Base-by-base conservation (phyloP, 2,329 filamentous ascomycete species). In the Colletotrichum eleusines region DNA sequence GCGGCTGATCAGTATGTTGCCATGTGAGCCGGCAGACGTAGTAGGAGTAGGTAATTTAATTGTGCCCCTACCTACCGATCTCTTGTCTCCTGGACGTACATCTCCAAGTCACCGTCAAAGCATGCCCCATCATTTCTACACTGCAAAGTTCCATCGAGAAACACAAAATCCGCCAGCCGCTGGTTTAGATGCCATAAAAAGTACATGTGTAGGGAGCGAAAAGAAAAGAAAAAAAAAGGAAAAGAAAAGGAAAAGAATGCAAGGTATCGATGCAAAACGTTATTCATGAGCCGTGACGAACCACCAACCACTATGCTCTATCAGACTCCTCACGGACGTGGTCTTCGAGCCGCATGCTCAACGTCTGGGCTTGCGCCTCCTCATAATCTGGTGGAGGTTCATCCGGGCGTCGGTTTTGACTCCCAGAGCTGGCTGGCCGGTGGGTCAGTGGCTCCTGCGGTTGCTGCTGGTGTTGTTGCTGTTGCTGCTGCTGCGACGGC, bases 351-450 rank as follows among this genome's bases (percentile, higher is more conserved):
- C 82, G 84, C 77, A 84, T 88, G 72, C 82, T 85, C 35, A 91
- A 80, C 35, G 88, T 88, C 75, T 91, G 89, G n/a, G 87, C 90
- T 80, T 98, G 95, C 35, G 93, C 93, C 80, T 97, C 94, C 76
- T 98, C 94, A 78, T 98, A 98, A 44, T 90, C 93, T 60, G 95
- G 95, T 58, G 95, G 95, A 6, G 95, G 94, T 78, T 96, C 95
- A 81, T 90, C 76, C 76, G 94, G 81, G 83, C 80, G 83, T 63
- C 80, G 78, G 46, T 74, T 75, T 55, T 81, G 78, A 73, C 78
- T 82, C 16, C 79, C 78, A 38, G 78, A 76, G 70, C 80, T 83
- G 48, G 80, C 80, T 48, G 82, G 78, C 28, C 77, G 78, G 33
- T 63, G 50, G 81, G 79, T 28, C 78, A 77, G 31, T 63, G 78